Conservation (phyloP, 2,329 filamentous ascomycete genomes). For the Bisporella sp. region DNA sequence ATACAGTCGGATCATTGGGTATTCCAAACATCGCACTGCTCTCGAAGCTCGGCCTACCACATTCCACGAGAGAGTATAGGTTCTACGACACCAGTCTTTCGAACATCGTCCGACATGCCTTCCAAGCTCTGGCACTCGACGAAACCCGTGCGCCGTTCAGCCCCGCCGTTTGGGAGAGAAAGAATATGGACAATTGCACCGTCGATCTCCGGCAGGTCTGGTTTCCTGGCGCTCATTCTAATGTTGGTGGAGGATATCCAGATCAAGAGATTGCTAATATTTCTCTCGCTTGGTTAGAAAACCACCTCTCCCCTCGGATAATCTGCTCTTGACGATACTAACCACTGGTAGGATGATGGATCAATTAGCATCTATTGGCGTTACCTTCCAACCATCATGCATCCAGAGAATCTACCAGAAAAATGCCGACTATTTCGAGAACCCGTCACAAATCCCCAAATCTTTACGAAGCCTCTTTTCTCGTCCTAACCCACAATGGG, state of each 20-base stretch:
- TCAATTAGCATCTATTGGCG: constrained; percentile 29
- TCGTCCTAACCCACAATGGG: constrained; percentile 31
- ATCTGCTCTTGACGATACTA: constrained; percentile 21
- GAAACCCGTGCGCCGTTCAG: constrained; percentile 35
- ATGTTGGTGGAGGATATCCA: constrained; percentile 40
- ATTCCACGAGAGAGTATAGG: constrained; percentile 27
- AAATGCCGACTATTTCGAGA: constrained; percentile 24
- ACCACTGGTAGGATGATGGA: constrained; percentile 42
- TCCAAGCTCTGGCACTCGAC: constrained; percentile 44
- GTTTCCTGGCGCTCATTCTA: constrained; percentile 41
- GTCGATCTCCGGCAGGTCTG: constrained; percentile 32
- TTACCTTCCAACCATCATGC: constrained; percentile 29
- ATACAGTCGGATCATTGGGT: constrained; percentile 32
- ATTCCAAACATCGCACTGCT: constrained; percentile 36
- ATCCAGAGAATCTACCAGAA: constrained; percentile 25
- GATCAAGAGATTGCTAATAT: constrained; percentile 42
- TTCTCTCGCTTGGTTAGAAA: constrained; percentile 36
- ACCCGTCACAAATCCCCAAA: constrained; percentile 10
- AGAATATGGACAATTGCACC: constrained; percentile 11
- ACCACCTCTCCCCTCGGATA: constrained; percentile 20
- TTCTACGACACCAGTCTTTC: constrained; percentile 39
- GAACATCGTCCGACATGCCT: constrained; percentile 37
- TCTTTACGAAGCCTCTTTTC: constrained; percentile 13
- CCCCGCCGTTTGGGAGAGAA: constrained; percentile 34
- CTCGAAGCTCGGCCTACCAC: constrained; percentile 26